Percentiles rank a stretch among this genome's conserved stretches.
Conservation (phyloP, 2,329 filamentous ascomycete genomes). For the Drechmeria coniospora region DNA sequence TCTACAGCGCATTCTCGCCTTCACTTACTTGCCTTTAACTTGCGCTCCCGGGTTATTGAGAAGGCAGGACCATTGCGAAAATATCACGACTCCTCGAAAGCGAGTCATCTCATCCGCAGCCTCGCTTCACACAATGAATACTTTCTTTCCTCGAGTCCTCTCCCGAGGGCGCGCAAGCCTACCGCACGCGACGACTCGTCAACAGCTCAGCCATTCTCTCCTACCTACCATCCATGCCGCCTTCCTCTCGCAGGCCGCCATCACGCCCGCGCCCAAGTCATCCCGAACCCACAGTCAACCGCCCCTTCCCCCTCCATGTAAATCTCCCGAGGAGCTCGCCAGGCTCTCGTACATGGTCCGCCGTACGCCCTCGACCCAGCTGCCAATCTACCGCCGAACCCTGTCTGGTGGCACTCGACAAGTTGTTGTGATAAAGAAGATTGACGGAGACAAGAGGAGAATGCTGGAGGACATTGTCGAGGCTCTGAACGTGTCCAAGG, state of each 20-base stretch:
- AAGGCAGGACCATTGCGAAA: no score
- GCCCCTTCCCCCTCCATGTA: constrained; percentile 15
- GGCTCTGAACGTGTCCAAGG: constrained; percentile 39
- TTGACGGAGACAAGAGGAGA: constrained; percentile 54
- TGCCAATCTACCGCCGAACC: constrained; percentile 60
- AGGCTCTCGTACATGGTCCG: constrained; percentile 49
- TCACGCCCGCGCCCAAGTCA: no score
- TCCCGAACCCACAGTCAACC: constrained; percentile 11
- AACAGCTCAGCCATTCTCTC: constrained; percentile 4
- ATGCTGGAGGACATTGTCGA: constrained; percentile 48
- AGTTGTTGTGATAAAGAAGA: constrained; percentile 61
- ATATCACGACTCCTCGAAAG: no score
- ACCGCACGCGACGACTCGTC: constrained; percentile 2
- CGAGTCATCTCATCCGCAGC: no score
- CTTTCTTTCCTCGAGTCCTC: constrained; percentile 10
- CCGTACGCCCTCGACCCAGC: constrained; percentile 53
- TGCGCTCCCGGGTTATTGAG: no score
- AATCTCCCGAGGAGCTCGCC: constrained; percentile 14
- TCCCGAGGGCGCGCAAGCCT: constrained; percentile 8
- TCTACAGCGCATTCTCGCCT: no score
- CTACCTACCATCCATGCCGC: constrained; percentile 6
- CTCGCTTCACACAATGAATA: constrained; percentile 11
- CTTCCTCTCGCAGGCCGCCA: constrained; percentile 9
- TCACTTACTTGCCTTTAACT: no score
- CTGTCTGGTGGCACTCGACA: constrained; percentile 65